Conservation (phyloP, 164 flowering plant species). For the Stephania japonica region DNA sequence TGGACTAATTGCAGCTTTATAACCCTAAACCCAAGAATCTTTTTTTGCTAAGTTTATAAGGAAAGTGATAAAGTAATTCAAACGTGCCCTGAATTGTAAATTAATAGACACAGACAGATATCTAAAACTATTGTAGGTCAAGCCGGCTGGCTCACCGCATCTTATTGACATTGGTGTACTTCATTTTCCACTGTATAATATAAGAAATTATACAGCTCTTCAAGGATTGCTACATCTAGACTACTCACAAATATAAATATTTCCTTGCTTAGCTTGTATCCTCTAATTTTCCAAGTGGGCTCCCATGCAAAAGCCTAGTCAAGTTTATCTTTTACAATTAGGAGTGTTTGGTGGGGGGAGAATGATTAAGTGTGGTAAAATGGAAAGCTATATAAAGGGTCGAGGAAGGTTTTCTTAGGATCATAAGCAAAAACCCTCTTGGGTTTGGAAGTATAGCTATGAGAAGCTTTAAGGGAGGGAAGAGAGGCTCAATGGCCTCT, state of each 20-base stretch:
- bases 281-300: not conserved
- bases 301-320: not conserved
- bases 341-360: not conserved
- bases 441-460: slow-evolving; percentile 12
- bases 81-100: not conserved
- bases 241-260: not conserved
- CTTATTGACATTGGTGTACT: not conserved
- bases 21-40: not conserved
- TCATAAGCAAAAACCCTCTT: slow-evolving; percentile 8
- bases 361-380: slow-evolving; percentile 10
- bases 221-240: not conserved
- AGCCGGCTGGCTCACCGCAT: not conserved
- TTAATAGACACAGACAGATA: not conserved
- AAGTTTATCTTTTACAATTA: not conserved
- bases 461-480: slow-evolving; percentile 12
- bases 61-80: not conserved
- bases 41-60: not conserved
- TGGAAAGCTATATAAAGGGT: slow-evolving; percentile 20
- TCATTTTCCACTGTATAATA: not conserved
- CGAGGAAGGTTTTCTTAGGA: slow-evolving; percentile 4
- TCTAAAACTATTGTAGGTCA: not conserved
- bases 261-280: slow-evolving; percentile 2
- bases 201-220: not conserved
- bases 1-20: not conserved
- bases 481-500: slow-evolving; percentile 19